Conservation (phyloP, 495 filamentous ascomycete genomes). For the Terfezia claveryi region DNA sequence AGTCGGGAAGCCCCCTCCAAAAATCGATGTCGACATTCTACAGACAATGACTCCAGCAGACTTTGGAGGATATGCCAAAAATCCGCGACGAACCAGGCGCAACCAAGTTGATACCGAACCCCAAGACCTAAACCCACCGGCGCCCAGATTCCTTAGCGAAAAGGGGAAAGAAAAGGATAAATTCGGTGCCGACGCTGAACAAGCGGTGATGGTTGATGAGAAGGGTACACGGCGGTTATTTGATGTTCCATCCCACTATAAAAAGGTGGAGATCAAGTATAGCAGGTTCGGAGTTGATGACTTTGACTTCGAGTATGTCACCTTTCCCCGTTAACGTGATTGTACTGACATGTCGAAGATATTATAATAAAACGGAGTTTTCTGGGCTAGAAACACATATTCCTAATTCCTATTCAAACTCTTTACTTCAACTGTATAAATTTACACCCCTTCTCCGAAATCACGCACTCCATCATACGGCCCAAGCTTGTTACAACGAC, state of each 20-base stretch:
- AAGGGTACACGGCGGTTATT: slow-evolving; percentile 15
- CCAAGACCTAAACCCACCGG: slow-evolving; percentile 21
- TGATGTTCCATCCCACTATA: slow-evolving; percentile 68
- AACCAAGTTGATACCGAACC: slow-evolving; percentile 57
- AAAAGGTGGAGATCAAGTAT: slow-evolving; percentile 87
- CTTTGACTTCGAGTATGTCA: slow-evolving; percentile 73
- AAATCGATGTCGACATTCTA: slow-evolving; percentile 51
- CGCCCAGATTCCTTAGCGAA: slow-evolving; percentile 83
- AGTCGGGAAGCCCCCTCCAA: slow-evolving; percentile 56
- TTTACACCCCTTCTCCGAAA: slow-evolving; percentile 80
- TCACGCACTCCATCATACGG: slow-evolving; percentile 70
- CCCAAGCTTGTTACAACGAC: slow-evolving; percentile 58
- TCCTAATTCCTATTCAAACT: slow-evolving; percentile 84
- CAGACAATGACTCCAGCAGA: slow-evolving; percentile 34
- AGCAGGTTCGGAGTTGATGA: slow-evolving; percentile 94
- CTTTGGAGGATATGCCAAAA: slow-evolving; percentile 45
- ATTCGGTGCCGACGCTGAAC: slow-evolving; percentile 35
- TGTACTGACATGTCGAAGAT: slow-evolving; percentile 27
- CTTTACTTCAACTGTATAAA: slow-evolving; percentile 73
- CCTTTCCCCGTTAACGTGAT: neutral
- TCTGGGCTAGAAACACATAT: slow-evolving; percentile 93
- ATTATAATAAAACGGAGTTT: slow-evolving; percentile 74
- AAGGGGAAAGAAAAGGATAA: slow-evolving; percentile 49
- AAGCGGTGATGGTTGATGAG: slow-evolving; percentile 33
- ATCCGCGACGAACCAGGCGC: slow-evolving; percentile 46